Base-by-base conservation (phyloP, 192 early-diverging fungal species). In the Pilaira anomala region DNA sequence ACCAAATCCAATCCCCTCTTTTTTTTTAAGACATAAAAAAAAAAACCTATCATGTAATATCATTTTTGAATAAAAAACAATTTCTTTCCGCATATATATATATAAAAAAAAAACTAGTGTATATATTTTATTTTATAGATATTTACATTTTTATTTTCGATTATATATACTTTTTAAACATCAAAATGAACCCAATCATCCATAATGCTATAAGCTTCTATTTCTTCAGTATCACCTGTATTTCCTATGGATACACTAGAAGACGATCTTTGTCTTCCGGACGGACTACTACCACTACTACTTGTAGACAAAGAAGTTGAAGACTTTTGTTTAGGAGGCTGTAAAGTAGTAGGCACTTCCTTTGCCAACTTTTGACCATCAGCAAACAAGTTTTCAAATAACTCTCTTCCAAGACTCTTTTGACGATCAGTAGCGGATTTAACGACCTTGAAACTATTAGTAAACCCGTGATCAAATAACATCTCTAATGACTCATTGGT, bases 401-500 rank as follows among this genome's bases (percentile, higher is more conserved):
- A 69, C 63, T 85, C 84, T 1, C 77, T 69, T 2, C 78, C 80
- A 5, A 85, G 62, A 46, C 77, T 71, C 45, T 75, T 75, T 49
- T 78, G 78, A 29, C 81, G 66, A 46, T 85, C 81, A 33, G 61
- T 40, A n/a, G 72, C 21, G 1, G 78, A 70, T 53, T 91, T 86
- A 24, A 80, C 67, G 13, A 93, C 50, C 41, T 80, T 76, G 75
- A 91, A 88, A 6, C 80, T 80, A 36, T 51, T 42, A 3, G 74
- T 44, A 70, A 93, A 91, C 28, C 78, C 86, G 26, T 66, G 48
- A 24, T 91, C 87, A 68, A 98, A 95, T 56, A 93, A 94, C 26
- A 79, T 75, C 59, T 93, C 90, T n/a, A 98, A 74, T 36, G 86
- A 82, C 41, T 89, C 91, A 68, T 96, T 93, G 16, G 85, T 88